Evolutionary conservation across 306 rosid species (phyloP).

Genomic region (Cicer chorassanicum): DNA sequence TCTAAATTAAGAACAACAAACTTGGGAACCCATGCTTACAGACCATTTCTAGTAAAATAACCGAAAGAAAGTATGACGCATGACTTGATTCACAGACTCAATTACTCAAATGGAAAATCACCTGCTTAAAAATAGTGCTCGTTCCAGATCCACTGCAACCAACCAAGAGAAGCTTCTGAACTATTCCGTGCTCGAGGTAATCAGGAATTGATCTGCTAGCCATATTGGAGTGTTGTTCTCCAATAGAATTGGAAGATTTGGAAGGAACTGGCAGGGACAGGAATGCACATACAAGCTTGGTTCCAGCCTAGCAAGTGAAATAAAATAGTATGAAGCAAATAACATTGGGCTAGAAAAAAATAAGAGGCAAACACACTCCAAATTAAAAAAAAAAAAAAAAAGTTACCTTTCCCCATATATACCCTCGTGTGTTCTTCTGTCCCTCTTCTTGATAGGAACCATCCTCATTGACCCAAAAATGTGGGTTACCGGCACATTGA

Average conservation of each 20-base stretch:
- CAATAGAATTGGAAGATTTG: conserved; percentile 64
- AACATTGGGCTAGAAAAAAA: conserved; percentile 15
- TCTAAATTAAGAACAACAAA: conserved; percentile 1
- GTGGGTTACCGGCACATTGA: conserved; percentile 98
- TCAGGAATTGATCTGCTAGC: conserved; percentile 74
- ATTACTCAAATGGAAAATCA: conserved; percentile 42
- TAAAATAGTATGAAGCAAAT: conserved; percentile 1
- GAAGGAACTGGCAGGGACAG: conserved; percentile 96
- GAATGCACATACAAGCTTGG: conserved; percentile 94
- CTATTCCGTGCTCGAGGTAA: conserved; percentile 84
- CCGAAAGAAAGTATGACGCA: conserved; percentile 31
- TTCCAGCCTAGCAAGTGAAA: conserved; percentile 80
- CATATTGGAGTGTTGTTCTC: conserved; percentile 63
- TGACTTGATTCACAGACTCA: conserved; percentile 27
- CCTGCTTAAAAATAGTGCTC: conserved; percentile 99
- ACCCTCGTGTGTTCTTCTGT: conserved; percentile 96
- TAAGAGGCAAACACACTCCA: neutral
- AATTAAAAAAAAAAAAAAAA: conserved; percentile 4
- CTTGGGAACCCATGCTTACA: neutral
- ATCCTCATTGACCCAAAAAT: conserved; percentile 98
- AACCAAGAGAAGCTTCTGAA: conserved; percentile 94
- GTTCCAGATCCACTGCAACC: conserved; percentile 97
- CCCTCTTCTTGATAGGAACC: conserved; percentile 99
- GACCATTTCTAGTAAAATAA: conserved; percentile 2
- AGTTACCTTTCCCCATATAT: conserved; percentile 95